Base-by-base conservation (phyloP, 345 rosid genomes). In the Salix suchowensis region DNA sequence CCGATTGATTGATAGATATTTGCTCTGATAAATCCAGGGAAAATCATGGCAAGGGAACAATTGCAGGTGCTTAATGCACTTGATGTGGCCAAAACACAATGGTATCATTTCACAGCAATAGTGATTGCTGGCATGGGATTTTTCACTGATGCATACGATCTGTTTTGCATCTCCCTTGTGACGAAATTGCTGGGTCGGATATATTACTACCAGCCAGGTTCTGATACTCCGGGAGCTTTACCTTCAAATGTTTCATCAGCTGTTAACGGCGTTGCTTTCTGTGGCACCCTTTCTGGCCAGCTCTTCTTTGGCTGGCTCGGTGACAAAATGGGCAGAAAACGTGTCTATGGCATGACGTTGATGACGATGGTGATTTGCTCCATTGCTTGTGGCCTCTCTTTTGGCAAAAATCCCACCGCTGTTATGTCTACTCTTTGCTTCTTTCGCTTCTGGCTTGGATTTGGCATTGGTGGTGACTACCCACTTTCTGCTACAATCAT, bases 401-500 rank as follows among this genome's bases (percentile, higher is more conserved):
- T 89, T 9, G 84, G 93, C 3, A 55, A 16, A 0, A 73, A 58
- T 19, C 75, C 92, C 0, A 84, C 85, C 70, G 37, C 79, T 8
- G 93, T 90, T 34, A 84, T 91, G 73, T 16, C 92, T 10, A 88
- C 94, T 5, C 92, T 92, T 19, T 89, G 96, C 73, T 92, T 92
- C 85, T 92, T 89, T 74, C 86, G 96, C 21, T 91, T 92, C 81
- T 92, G 97, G 97, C 91, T 91, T 1, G 96, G 97, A 34, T 91
- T 91, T 24, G 97, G 97, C 26, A 91, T 91, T 24, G 97, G 97
- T 6, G 94, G 97, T 28, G 94, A 92, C 77, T 89, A 91, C 73
- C 97, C 97, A 9, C 89, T 92, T 44, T 93, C 97, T 4, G 97
- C 96, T 26, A 88, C 97, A 6, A 93, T 91, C 81, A 91, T 93